Base-by-base conservation (phyloP, 2,329 filamentous ascomycete species). In the Cadophora gregata region DNA sequence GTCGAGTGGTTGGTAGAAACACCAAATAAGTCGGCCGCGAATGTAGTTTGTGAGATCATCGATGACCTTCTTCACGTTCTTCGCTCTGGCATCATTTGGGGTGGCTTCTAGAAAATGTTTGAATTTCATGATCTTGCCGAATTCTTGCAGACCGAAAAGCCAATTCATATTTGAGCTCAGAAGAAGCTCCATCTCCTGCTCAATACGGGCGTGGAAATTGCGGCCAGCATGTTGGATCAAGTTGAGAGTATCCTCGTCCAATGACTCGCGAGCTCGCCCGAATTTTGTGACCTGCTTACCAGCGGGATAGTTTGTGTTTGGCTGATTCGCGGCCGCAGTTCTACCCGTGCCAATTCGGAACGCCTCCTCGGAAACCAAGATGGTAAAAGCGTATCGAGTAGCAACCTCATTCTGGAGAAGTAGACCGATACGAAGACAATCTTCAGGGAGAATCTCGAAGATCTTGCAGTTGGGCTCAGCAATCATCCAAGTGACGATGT, bases 311-410 rank as follows among this genome's bases (percentile, higher is more conserved):
- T 64, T 51, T 25, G 33, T 31, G 14, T 59, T 56, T 10, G 38
- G 31, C 14, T 59, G 21, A 45, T 16, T 19, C 12, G n/a, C 31
- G 9, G 33, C 29, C 59, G 36, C 7, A 24, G 12, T 31, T 27
- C 56, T 58, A 21, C 31, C 42, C 7, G 67, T 67, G 3, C 66
- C 70, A 27, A 71, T 51, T 4, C 61, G 64, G 14, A 90, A 73
- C 3, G 88, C 88, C 61, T 85, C 81, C 72, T 92, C 89, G 21
- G 84, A 86, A 25, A 90, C 88, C 4, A 91, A 80, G 29, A 90
- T 83, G 12, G 82, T 80, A 70, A 90, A 91, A 0, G 88, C 80
- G 24, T 78, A 73, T 36, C 81, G 80, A 0, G 82, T 78, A 1
- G 87, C 73, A 14, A 79, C 74, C 0, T 78, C 74, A 10, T 82